A percentile compares a stretch with the other conserved stretches of the same genome.
phyloP scores from a whole-genome alignment of 768 basidiomycete species.

The Amanita rubescens region DNA sequence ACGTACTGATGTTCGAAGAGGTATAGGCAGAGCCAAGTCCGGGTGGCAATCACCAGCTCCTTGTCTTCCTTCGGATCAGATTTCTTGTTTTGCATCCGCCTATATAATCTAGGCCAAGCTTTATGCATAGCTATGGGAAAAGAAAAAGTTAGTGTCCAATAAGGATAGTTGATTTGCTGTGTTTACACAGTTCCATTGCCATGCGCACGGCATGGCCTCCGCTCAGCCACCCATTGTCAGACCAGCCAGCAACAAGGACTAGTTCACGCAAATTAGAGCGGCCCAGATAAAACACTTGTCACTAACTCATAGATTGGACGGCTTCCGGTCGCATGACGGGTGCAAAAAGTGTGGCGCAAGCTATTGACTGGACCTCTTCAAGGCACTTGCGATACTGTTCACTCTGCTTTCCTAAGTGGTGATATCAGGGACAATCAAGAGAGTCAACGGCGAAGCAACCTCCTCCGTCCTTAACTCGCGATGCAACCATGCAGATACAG shows the following conservation, averaged over 20 bases:
- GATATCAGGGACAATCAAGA: slow-evolving; percentile 7
- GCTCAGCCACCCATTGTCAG: slow-evolving; percentile 92
- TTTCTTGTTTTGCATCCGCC: slow-evolving; percentile 69
- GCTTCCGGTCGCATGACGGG: slow-evolving; percentile 82
- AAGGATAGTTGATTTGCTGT: background rate
- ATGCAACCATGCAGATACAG: slow-evolving; percentile 90
- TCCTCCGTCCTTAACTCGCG: slow-evolving; percentile 85
- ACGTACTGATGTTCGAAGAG: slow-evolving; percentile 91
- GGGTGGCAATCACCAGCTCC: slow-evolving; percentile 71
- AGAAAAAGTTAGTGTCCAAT: background rate
- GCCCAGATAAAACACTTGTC: background rate
- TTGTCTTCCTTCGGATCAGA: slow-evolving; percentile 55
- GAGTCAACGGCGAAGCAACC: slow-evolving; percentile 34
- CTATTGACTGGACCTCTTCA: slow-evolving; percentile 82
- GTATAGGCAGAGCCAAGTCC: slow-evolving; percentile 92
- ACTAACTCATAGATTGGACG: slow-evolving; percentile 89
- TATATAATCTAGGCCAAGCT: slow-evolving; percentile 79
- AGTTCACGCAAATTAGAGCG: slow-evolving; percentile 6
- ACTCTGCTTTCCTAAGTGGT: slow-evolving; percentile 54
- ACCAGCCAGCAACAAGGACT: slow-evolving; percentile 93
- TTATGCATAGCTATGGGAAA: slow-evolving; percentile 79
- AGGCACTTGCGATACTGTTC: slow-evolving; percentile 66
- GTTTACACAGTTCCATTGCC: slow-evolving; percentile 88
- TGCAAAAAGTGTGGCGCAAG: slow-evolving; percentile 79
- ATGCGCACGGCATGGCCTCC: slow-evolving; percentile 96